These are phyloP conservation scores for Scolecobasidium constrictum DNA, from an alignment of 2,329 filamentous ascomycete genomes.

Conservation along the genomic window DNA sequence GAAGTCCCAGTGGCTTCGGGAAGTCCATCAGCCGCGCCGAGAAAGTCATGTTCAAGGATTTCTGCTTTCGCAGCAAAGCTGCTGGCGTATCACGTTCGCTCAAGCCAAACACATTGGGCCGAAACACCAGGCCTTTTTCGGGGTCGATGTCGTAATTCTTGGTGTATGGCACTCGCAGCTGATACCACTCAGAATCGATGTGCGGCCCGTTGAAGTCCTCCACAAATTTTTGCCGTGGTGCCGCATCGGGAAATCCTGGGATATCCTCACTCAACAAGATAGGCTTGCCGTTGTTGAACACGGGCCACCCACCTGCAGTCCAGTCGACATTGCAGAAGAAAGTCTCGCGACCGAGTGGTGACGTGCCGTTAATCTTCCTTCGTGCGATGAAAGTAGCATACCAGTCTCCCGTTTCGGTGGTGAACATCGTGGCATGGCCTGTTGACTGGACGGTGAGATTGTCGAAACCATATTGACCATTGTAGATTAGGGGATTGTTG, in stretches of 20 bases:
- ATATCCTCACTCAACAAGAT: constrained; percentile 1
- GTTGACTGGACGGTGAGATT: not conserved
- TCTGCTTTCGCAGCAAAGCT: not conserved
- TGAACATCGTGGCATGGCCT: not conserved
- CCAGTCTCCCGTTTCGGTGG: not conserved
- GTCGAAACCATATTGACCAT: constrained; percentile 1
- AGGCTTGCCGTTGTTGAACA: constrained; percentile 1
- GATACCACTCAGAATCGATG: not conserved
- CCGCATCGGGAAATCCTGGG: not conserved
- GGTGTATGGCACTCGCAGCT: not conserved
- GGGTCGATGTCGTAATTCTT: not conserved
- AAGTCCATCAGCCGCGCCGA: not conserved
- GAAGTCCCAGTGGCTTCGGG: not conserved
- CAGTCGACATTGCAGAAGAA: not conserved
- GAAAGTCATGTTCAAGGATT: not conserved
- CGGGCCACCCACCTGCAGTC: not conserved
- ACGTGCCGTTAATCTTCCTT: not conserved
- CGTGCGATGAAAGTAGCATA: not conserved
- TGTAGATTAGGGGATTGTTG: not conserved
- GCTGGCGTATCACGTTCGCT: not conserved
- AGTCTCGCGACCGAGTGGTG: not conserved
- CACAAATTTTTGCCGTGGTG: not conserved
- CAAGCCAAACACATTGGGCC: not conserved
- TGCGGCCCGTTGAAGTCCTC: not conserved
- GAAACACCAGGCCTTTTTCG: not conserved